Percentiles rank a stretch among this genome's conserved stretches.
phyloP scores from a whole-genome alignment of 2,329 filamentous ascomycete genomes.

The Hypocrella siamensis region DNA sequence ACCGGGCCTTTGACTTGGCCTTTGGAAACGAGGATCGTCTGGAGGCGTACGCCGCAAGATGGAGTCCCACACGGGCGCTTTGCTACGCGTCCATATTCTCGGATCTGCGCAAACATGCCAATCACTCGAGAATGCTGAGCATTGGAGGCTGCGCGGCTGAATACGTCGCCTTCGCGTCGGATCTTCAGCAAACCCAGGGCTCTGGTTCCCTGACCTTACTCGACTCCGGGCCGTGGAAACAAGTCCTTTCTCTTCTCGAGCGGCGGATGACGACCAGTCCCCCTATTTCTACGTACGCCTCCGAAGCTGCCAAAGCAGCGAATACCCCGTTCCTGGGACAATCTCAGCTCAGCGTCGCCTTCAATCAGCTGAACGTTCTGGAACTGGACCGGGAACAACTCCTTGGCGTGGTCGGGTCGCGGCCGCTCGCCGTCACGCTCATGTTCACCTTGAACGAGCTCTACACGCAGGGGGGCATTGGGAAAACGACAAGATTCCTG shows the following conservation, averaged over 20 bases:
- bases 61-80: conserved; percentile 76
- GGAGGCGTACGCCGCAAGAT: conserved; percentile 72
- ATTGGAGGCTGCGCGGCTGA: conserved; percentile 46
- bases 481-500: conserved; percentile 63
- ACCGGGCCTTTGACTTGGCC: conserved; percentile 66
- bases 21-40: conserved; percentile 60
- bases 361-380: conserved; percentile 34
- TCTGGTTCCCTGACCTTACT: conserved; percentile 43
- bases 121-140: conserved; percentile 24
- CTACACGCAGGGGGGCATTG: conserved; percentile 59
- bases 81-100: conserved; percentile 53
- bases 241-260: conserved; percentile 43
- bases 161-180: conserved; percentile 37
- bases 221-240: conserved; percentile 67
- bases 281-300: conserved; percentile 35
- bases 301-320: conserved; percentile 25
- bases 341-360: conserved; percentile 21
- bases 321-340: conserved; percentile 27
- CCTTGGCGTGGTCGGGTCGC: conserved; percentile 11
- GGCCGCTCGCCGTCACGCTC: conserved; percentile 52
- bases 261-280: conserved; percentile 36
- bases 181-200: conserved; percentile 16
- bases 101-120: conserved; percentile 17
- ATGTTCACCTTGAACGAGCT: conserved; percentile 95
- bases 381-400: conserved; percentile 20